These are phyloP conservation scores for Arctostaphylos glauca DNA, from an alignment of 148 eudicot genomes.

Conservation along the genomic window DNA sequence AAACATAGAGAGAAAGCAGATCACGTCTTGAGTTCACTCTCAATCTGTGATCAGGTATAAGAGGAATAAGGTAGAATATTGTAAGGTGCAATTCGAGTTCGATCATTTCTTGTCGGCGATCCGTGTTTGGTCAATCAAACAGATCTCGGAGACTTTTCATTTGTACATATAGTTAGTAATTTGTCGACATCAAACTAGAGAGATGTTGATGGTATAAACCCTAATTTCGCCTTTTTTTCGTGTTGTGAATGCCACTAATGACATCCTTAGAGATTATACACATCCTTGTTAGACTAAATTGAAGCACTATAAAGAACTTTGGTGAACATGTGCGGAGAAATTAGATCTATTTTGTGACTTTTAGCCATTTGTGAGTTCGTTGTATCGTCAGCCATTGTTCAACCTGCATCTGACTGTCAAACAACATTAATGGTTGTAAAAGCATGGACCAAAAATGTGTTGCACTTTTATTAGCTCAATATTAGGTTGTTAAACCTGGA, in stretches of 20 bases:
- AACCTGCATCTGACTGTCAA: neutral
- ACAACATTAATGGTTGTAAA: neutral
- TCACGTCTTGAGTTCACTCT: too few relatives aligned
- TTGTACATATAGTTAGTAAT: too few relatives aligned
- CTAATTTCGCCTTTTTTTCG: neutral
- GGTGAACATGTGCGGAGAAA: neutral
- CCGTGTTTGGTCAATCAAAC: too few relatives aligned
- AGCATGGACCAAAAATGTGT: neutral
- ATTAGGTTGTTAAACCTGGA: neutral
- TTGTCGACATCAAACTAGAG: too few relatives aligned
- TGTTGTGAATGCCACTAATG: neutral
- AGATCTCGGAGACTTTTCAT: too few relatives aligned
- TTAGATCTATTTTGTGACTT: neutral
- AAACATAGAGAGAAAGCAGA: too few relatives aligned
- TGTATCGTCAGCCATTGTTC: neutral
- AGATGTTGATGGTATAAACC: neutral
- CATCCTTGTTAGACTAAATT: neutral
- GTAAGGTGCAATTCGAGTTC: too few relatives aligned
- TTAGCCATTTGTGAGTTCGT: neutral
- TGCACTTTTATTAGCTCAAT: neutral
- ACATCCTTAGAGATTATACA: neutral
- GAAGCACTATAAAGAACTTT: neutral
- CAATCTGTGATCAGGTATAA: too few relatives aligned
- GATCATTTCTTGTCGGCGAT: too few relatives aligned
- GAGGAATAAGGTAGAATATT: too few relatives aligned